Evolutionary conservation across 441 rosid genomes (phyloP).

Genomic region (Erodium texanum): DNA sequence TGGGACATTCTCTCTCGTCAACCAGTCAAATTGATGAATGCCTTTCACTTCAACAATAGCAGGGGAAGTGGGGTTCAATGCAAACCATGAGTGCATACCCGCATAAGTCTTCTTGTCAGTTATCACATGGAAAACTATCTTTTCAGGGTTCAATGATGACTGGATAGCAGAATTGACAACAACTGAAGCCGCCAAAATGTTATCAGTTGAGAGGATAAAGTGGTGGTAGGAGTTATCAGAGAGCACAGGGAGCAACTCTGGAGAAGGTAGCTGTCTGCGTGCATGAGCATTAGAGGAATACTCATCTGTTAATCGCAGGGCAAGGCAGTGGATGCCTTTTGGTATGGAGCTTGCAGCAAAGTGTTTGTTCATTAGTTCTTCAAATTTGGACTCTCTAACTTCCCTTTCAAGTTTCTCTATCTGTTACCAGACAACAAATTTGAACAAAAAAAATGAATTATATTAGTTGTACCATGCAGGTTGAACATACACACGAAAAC

Average conservation of each 20-base stretch:
- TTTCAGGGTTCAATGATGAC: constrained; percentile 78
- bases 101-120: constrained; percentile 99
- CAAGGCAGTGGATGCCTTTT: constrained; percentile 90
- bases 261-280: constrained; percentile 92
- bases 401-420: constrained; percentile 86
- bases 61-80: constrained; percentile 74
- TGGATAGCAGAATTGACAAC: constrained; percentile 80
- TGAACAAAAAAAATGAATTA: too few relatives aligned
- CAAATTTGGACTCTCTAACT: constrained; percentile 71
- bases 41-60: constrained; percentile 94
- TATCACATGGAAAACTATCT: constrained; percentile 86
- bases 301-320: constrained; percentile 87
- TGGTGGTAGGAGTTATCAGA: constrained; percentile 86
- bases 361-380: constrained; percentile 94
- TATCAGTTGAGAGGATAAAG: constrained; percentile 80
- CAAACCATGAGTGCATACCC: constrained; percentile 99
- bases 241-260: constrained; percentile 89
- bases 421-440: constrained; percentile 29
- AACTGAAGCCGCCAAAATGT: constrained; percentile 96
- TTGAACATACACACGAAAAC: too few relatives aligned
- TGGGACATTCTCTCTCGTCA: constrained; percentile 96
- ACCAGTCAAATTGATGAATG: constrained; percentile 97
- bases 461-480: too few relatives aligned
- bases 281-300: constrained; percentile 98
- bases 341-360: constrained; percentile 98